Conservation (phyloP, 192 early-diverging fungal species). For the Phlyctochytrium planicorne region DNA sequence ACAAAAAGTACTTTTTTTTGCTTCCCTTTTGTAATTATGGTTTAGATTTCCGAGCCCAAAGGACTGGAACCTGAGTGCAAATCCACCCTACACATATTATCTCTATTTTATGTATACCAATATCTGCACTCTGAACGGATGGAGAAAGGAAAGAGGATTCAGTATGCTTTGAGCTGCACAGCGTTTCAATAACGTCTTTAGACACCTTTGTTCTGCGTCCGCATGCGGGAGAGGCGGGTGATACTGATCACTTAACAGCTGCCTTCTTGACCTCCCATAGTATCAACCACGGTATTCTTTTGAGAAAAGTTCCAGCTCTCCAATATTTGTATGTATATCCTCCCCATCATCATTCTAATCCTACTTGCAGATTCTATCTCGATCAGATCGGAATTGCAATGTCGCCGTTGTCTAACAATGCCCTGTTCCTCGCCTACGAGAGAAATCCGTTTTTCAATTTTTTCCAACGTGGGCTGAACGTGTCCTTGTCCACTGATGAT, state of each 20-base stretch:
- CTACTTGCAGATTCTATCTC: constrained; percentile 70
- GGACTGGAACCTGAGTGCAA: constrained; percentile 49
- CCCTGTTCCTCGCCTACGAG: constrained; percentile 90
- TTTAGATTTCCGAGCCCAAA: constrained; percentile 32
- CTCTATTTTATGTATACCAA: constrained; percentile 91
- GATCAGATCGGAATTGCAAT: constrained; percentile 96
- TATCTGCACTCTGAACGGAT: constrained; percentile 77
- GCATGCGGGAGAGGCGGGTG: constrained; percentile 93
- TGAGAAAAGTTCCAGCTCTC: constrained; percentile 90
- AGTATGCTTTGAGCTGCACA: constrained; percentile 48
- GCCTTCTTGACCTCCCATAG: constrained; percentile 83
- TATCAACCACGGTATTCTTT: constrained; percentile 90
- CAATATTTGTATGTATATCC: constrained; percentile 71
- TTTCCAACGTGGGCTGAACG: constrained; percentile 92
- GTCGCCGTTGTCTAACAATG: constrained; percentile 96
- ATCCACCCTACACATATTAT: constrained; percentile 95
- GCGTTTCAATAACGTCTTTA: constrained; percentile 17
- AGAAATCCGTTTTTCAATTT: constrained; percentile 87
- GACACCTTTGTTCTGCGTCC: constrained; percentile 92
- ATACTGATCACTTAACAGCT: constrained; percentile 88
- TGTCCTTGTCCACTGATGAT: constrained; percentile 92
- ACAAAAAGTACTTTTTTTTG: constrained; percentile 67
- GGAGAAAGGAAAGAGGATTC: constrained; percentile 69
- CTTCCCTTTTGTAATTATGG: constrained; percentile 11
- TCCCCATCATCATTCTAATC: not conserved